phyloP scores from a whole-genome alignment of 148 eudicot genomes.

The Amaranthus cruentus region DNA sequence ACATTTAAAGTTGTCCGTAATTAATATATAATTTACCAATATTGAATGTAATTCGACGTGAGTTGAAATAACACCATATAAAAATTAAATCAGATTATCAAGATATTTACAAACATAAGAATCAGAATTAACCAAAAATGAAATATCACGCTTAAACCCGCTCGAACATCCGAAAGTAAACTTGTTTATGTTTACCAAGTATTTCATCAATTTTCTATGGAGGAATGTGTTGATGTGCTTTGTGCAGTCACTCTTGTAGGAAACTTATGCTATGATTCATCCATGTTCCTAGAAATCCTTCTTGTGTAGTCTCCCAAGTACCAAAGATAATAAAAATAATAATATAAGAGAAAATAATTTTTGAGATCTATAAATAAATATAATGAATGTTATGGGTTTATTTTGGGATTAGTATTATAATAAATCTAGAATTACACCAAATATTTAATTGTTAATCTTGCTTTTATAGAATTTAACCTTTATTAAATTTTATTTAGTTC shows the following conservation, averaged over 20 bases:
- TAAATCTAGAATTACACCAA: not conserved
- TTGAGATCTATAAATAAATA: too few relatives aligned
- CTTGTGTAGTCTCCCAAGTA: not conserved
- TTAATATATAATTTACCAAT: too few relatives aligned
- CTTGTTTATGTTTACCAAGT: conserved; percentile 3
- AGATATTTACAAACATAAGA: too few relatives aligned
- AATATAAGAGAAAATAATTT: too few relatives aligned
- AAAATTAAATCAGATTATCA: too few relatives aligned
- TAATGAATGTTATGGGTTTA: not conserved
- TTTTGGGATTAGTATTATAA: conserved; percentile 3
- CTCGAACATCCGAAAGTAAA: not conserved
- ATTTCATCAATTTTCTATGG: conserved; percentile 8
- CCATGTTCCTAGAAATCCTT: conserved; percentile 12
- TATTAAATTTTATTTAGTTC: not conserved
- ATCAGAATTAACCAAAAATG: too few relatives aligned
- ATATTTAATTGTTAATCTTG: not conserved
- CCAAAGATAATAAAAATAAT: not conserved
- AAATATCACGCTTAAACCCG: not conserved
- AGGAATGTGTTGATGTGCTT: conserved; percentile 22
- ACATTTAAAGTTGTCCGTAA: too few relatives aligned
- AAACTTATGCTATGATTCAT: conserved; percentile 14
- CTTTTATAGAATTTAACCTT: not conserved
- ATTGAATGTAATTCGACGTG: too few relatives aligned
- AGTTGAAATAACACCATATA: too few relatives aligned
- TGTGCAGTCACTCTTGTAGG: conserved; percentile 30